These are phyloP conservation scores for Ophiostoma sp. DNA, from an alignment of 2,329 filamentous ascomycete species.

Conservation along the genomic window DNA sequence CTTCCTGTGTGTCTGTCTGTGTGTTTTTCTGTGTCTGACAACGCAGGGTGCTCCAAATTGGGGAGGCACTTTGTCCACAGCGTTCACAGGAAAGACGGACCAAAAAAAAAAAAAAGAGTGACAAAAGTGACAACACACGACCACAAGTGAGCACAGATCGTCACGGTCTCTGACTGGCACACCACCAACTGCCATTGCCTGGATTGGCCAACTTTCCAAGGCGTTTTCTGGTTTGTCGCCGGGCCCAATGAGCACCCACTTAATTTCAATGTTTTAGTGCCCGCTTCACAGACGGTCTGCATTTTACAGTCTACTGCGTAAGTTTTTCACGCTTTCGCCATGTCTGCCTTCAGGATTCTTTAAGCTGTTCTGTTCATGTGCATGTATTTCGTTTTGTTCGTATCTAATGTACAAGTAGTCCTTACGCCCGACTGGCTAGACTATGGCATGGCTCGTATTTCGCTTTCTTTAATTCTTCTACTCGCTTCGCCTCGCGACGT, in stretches of 20 bases:
- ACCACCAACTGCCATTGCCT: neutral
- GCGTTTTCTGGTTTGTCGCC: neutral
- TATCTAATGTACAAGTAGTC: neutral
- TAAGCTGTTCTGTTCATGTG: neutral
- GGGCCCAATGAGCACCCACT: neutral
- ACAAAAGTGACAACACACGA: neutral
- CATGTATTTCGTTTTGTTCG: neutral
- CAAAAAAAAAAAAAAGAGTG: neutral
- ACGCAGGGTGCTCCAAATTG: neutral
- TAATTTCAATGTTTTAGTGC: neutral
- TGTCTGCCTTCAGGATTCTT: neutral
- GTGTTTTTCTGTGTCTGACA: neutral
- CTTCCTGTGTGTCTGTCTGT: neutral
- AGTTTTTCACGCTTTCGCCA: neutral
- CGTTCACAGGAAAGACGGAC: neutral
- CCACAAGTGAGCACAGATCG: constrained; percentile 1
- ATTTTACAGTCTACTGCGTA: neutral
- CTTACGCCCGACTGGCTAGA: neutral
- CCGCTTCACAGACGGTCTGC: neutral
- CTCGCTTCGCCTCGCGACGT: neutral
- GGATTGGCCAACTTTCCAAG: neutral
- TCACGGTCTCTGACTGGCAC: neutral
- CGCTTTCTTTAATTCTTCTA: neutral
- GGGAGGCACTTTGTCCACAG: neutral
- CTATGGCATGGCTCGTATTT: neutral